These are phyloP conservation scores for Colletotrichum plurivorum DNA, from an alignment of 2,329 filamentous ascomycete genomes.

Conservation along the genomic window DNA sequence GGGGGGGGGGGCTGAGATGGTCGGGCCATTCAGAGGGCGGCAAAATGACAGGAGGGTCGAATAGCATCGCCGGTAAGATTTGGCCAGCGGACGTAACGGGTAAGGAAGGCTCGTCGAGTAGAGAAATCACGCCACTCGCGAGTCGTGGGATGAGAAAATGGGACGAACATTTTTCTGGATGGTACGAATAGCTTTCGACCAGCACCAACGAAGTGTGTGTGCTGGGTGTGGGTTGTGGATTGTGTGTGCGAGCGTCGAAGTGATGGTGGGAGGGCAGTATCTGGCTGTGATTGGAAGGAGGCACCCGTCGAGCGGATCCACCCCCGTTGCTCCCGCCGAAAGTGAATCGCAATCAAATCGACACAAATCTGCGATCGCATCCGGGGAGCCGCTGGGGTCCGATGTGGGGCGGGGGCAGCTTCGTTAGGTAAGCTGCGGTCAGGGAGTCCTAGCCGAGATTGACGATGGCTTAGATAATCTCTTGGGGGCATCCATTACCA, in stretches of 20 bases:
- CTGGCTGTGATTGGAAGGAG: background rate
- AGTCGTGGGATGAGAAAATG: constrained; percentile 34
- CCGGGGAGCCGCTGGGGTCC: constrained; percentile 38
- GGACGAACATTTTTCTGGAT: constrained; percentile 35
- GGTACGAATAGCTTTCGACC: background rate
- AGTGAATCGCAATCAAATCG: constrained; percentile 41
- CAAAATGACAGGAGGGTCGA: background rate
- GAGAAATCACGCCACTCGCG: constrained; percentile 36
- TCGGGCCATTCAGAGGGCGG: background rate
- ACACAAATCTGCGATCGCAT: constrained; percentile 40
- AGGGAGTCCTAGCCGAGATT: constrained; percentile 3
- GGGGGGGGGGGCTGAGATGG: background rate
- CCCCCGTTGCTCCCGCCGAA: constrained; percentile 32
- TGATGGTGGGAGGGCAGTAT: too few species aligned
- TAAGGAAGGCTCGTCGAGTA: constrained; percentile 15
- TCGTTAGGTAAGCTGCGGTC: constrained; percentile 17
- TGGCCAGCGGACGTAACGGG: background rate
- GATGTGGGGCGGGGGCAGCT: background rate
- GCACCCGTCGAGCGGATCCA: constrained; percentile 9
- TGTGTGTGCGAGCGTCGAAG: background rate
- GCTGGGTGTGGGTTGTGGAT: too few species aligned
- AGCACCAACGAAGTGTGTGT: background rate
- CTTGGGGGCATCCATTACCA: too few species aligned
- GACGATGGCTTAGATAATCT: background rate
- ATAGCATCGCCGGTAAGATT: constrained; percentile 1